Evolutionary conservation across 148 eudicot genomes (phyloP), one percentile per base, ranked within the genome.

Genomic region (Bassia scoparia): DNA sequence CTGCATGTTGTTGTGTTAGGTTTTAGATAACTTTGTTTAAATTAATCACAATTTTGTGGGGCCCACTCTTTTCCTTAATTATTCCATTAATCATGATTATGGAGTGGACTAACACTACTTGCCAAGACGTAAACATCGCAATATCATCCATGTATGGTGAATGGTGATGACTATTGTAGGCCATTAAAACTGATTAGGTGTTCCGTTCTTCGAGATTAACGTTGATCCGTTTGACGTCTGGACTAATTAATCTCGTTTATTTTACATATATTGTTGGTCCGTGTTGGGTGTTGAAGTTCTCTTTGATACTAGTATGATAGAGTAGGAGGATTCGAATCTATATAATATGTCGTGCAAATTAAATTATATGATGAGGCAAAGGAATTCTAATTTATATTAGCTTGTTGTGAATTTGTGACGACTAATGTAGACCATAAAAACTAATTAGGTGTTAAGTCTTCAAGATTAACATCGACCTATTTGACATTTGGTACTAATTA

Each of bases 81-180:
- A 38, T 26, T 3, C 49, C 16, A 43, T 41, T 66, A 66, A 66
- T 41, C 54, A 66, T 66, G 69, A 66, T 66, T 66, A 43, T 43
- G 30, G 53, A 43, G n/a, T 66, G 50, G 33, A 66, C 53, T 66
- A 66, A 66, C 53, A 66, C 69, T 66, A 66, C 69, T 66, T 43
- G 33, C 33, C 69, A 43, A 66, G 69, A 43, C 69, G 34, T 66
- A 66, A 43, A 41, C 33, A 44, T 34, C 24, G 21, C 27, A 23
- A 41, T n/a, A n/a, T n/a, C n/a, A n/a, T n/a, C n/a, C n/a, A n/a
- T n/a, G n/a, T n/a, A n/a, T n/a, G n/a, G n/a, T n/a, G n/a, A n/a
- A n/a, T n/a, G n/a, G n/a, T 41, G 62, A 50, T 38, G 49, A 64
- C 68, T 65, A 65, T 11, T 65, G 68, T 33, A 63, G 46, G 27